phyloP scores from a whole-genome alignment of 2,329 filamentous ascomycete genomes.

The Colletotrichum sp. region DNA sequence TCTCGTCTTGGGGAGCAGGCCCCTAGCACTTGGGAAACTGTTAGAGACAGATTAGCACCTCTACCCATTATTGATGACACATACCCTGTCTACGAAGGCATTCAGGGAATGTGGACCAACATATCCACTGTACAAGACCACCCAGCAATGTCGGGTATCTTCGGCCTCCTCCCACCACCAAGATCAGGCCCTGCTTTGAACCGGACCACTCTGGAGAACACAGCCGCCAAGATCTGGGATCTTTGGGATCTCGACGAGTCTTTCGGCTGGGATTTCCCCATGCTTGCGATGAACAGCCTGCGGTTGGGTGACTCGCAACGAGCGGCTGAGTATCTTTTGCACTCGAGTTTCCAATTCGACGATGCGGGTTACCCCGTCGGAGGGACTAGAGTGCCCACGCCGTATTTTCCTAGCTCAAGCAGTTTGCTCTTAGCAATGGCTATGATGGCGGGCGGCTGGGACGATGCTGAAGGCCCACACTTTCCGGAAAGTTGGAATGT shows the following conservation, averaged over 20 bases:
- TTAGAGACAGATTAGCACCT: conserved; percentile 56
- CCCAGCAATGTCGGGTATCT: conserved; percentile 47
- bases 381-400: conserved; percentile 57
- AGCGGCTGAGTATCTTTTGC: conserved; percentile 48
- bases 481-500: conserved; percentile 55
- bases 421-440: conserved; percentile 56
- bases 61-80: conserved; percentile 54
- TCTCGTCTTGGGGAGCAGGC: conserved; percentile 45
- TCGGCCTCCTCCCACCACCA: conserved; percentile 45
- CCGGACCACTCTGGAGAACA: conserved; percentile 37
- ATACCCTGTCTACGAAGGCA: conserved; percentile 58
- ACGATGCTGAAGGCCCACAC: conserved; percentile 47
- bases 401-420: conserved; percentile 59
- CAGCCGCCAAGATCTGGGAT: conserved; percentile 40
- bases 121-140: conserved; percentile 44
- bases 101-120: conserved; percentile 45
- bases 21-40: conserved; percentile 50
- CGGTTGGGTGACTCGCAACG: conserved; percentile 42
- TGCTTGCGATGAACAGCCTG: conserved; percentile 49
- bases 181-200: conserved; percentile 37
- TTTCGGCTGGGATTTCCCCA: conserved; percentile 50
- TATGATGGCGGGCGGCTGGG: conserved; percentile 64
- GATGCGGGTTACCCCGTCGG: conserved; percentile 61
- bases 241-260: conserved; percentile 43
- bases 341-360: conserved; percentile 58